Percentiles rank a stretch among this genome's conserved stretches.
Conservation (phyloP, 169 alveolate genomes). For the Babesia gibsoni region DNA sequence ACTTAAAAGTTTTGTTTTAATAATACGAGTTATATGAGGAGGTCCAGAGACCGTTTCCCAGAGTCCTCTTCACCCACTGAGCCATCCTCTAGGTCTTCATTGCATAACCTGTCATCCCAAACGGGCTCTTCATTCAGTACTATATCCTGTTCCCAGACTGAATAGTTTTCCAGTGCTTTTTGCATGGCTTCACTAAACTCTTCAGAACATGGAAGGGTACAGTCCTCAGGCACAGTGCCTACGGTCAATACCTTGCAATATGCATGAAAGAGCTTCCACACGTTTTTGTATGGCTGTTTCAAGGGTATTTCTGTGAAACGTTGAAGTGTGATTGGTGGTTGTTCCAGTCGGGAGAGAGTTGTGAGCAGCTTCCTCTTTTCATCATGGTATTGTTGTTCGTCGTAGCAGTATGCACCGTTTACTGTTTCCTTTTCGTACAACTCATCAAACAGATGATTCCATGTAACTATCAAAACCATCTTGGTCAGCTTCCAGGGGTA, state of each 20-base stretch:
- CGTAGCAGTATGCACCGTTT: background rate
- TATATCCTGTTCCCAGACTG: background rate
- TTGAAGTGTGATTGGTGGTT: constrained; percentile 53
- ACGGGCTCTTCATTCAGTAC: background rate
- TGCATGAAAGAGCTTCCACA: constrained; percentile 51
- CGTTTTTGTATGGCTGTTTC: constrained; percentile 43
- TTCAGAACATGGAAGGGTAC: constrained; percentile 17
- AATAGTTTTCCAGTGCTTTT: background rate
- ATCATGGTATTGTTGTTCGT: background rate
- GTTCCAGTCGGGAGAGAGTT: background rate
- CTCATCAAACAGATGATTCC: constrained; percentile 50
- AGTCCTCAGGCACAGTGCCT: background rate
- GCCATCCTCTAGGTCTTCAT: constrained; percentile 9
- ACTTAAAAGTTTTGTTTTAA: background rate
- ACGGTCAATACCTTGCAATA: constrained; percentile 36
- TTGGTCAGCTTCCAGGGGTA: constrained; percentile 60
- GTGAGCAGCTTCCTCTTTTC: constrained; percentile 8
- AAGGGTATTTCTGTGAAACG: constrained; percentile 53
- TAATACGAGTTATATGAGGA: background rate
- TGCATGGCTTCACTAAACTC: too few species aligned
- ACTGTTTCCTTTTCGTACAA: constrained; percentile 19
- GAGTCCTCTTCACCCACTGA: constrained; percentile 14
- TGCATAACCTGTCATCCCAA: constrained; percentile 19
- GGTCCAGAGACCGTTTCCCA: background rate
- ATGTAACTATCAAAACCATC: constrained; percentile 37